Conservation (phyloP, 2,329 filamentous ascomycete species). For the Aspergillus sp. region DNA sequence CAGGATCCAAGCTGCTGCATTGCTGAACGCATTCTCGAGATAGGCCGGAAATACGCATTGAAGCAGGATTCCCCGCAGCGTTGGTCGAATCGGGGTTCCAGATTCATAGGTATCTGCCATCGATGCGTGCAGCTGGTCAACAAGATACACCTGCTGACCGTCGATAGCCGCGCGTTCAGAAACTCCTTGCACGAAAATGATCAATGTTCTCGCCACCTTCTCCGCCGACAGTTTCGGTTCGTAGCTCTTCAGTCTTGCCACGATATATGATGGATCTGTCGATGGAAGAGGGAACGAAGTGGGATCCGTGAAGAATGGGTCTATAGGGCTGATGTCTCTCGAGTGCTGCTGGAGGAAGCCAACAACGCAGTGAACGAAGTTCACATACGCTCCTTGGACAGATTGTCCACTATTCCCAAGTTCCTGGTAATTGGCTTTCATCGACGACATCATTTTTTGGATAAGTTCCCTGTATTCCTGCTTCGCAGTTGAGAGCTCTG, state of each 20-base stretch:
- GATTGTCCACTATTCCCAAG: conserved; percentile 32
- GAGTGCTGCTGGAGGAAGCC: conserved; percentile 56
- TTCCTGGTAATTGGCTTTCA: conserved; percentile 56
- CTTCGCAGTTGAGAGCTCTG: conserved; percentile 29
- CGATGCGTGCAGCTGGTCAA: conserved; percentile 47
- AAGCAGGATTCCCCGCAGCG: conserved; percentile 47
- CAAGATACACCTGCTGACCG: conserved; percentile 50
- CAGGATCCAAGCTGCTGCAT: conserved; percentile 45
- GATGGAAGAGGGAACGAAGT: conserved; percentile 54
- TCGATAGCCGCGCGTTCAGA: conserved; percentile 54
- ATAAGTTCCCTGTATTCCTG: conserved; percentile 47
- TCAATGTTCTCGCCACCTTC: conserved; percentile 48
- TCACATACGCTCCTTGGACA: conserved; percentile 49
- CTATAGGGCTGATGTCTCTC: conserved; percentile 48
- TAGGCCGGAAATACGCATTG: conserved; percentile 53
- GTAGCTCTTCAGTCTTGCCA: conserved; percentile 55
- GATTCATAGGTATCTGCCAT: conserved; percentile 41
- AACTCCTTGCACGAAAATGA: conserved; percentile 54
- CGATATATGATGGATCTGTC: conserved; percentile 56
- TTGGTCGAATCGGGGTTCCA: conserved; percentile 34
- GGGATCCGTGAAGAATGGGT: conserved; percentile 56
- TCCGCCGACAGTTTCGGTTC: conserved; percentile 45
- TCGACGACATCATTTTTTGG: conserved; percentile 51
- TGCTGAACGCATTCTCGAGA: conserved; percentile 43
- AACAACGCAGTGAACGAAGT: conserved; percentile 56